These are phyloP conservation scores for Aspergillus flavus DNA, from an alignment of 2,329 filamentous ascomycete species.

Conservation along the genomic window DNA sequence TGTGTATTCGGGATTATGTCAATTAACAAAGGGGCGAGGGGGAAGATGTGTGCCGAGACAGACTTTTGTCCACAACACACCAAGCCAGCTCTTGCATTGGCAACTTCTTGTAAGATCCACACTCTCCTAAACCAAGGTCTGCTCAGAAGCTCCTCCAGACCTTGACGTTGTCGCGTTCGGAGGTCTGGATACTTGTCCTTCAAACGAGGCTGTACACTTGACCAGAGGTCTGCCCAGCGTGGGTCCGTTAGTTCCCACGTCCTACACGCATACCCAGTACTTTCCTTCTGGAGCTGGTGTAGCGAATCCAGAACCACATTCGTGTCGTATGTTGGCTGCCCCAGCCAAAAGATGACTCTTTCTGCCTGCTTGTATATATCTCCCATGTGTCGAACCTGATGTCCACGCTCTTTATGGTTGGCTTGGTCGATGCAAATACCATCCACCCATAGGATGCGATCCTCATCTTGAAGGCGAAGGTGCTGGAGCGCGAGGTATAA, in stretches of 20 bases:
- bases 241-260: background rate
- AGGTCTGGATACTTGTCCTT: background rate
- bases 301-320: background rate
- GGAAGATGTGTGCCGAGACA: background rate
- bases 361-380: background rate
- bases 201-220: rapidly evolving
- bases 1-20: background rate
- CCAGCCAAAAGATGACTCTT: background rate
- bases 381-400: background rate
- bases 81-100: background rate
- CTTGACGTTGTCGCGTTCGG: rapidly evolving
- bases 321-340: background rate
- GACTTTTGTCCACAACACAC: background rate
- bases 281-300: background rate
- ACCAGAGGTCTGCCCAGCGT: background rate
- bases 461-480: background rate
- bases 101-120: background rate
- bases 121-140: background rate
- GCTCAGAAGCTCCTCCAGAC: background rate
- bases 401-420: background rate
- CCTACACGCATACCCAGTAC: background rate
- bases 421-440: background rate
- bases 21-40: background rate
- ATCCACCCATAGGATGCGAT: background rate
- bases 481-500: background rate